Evolutionary conservation across 768 basidiomycete species (phyloP), one percentile per base, ranked within the genome.

Genomic region (Lentinus tigrinus): DNA sequence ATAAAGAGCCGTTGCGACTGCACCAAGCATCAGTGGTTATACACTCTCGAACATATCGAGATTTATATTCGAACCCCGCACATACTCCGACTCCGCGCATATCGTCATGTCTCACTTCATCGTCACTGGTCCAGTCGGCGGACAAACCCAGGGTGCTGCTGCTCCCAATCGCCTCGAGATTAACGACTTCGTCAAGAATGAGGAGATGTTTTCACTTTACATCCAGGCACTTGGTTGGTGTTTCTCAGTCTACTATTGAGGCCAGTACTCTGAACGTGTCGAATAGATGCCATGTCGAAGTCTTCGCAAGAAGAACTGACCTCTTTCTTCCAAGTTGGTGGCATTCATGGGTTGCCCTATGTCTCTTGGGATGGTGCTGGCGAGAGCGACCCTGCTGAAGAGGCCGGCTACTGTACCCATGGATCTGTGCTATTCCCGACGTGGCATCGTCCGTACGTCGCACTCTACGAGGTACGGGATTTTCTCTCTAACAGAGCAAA

Each of bases 351-450:
- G 6, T 64, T 77, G 23, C 83, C 83, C 0, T 77, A 73, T 56
- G 66, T 69, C 9, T 61, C 67, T 0, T 85, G 80, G 80, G 74
- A 80, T 51, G 77, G 73, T 14, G 69, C 74, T 11, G 74, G 72
- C 6, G 62, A 66, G 21, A 26, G 49, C 11, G 79, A 78, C 11
- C 67, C 75, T 1, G 68, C 65, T 8, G 57, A 59, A 8, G 76
- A 72, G 71, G 69, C 72, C n/a, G 83, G 82, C 3, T 84, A 84
- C 62, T 84, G 82, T 64, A 77, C 75, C n/a, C 84, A 85, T 65
- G 79, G 78, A 16, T 77, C 76, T 1, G 72, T 77, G 9, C 69
- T 83, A 10, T 83, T 83, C 73, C 81, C 81, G 8, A 81, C 79
- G 4, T 84, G 80, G 78, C 82, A 85, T 61, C 69, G 83, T 49